phyloP scores from a whole-genome alignment of 164 flowering plant species.

The Dillenia suffruticosa region DNA sequence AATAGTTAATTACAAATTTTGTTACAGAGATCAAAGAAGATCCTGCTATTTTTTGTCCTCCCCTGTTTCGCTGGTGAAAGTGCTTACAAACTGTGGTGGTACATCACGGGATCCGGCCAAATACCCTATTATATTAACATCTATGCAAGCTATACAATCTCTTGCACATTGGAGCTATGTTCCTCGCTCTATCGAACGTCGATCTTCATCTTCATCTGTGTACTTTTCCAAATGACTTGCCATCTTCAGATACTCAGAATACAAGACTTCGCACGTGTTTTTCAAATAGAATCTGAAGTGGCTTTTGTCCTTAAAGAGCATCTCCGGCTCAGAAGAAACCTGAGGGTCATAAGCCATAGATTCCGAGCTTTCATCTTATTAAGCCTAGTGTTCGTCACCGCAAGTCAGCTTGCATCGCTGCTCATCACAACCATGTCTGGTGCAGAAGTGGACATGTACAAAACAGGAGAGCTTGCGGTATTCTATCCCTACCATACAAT shows the following conservation, averaged over 20 bases:
- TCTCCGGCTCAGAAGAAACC: conserved; percentile 68
- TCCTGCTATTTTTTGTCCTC: conserved; percentile 57
- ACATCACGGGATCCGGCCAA: conserved; percentile 59
- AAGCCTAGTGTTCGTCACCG: conserved; percentile 54
- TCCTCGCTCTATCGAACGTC: conserved; percentile 90
- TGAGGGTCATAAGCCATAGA: conserved; percentile 82
- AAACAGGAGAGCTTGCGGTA: conserved; percentile 82
- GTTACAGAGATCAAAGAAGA: conserved; percentile 66
- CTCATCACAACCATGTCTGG: conserved; percentile 51
- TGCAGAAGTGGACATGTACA: conserved; percentile 41
- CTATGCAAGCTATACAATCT: conserved; percentile 51
- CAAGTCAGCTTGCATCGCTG: conserved; percentile 67
- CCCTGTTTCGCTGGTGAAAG: conserved; percentile 74
- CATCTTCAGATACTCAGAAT: conserved; percentile 84
- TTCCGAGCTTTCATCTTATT: conserved; percentile 63
- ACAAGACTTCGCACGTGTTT: conserved; percentile 69
- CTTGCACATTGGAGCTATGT: conserved; percentile 68
- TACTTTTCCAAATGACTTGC: conserved; percentile 86
- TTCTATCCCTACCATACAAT: no score
- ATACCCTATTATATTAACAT: conserved; percentile 85
- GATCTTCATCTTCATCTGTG: conserved; percentile 83
- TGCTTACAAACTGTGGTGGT: conserved; percentile 94
- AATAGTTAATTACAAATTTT: not conserved
- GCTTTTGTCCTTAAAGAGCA: conserved; percentile 64
- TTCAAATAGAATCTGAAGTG: conserved; percentile 75